Evolutionary conservation across 1,284 basidiomycete genomes (phyloP).

Genomic region (Fomitopsis betulina): DNA sequence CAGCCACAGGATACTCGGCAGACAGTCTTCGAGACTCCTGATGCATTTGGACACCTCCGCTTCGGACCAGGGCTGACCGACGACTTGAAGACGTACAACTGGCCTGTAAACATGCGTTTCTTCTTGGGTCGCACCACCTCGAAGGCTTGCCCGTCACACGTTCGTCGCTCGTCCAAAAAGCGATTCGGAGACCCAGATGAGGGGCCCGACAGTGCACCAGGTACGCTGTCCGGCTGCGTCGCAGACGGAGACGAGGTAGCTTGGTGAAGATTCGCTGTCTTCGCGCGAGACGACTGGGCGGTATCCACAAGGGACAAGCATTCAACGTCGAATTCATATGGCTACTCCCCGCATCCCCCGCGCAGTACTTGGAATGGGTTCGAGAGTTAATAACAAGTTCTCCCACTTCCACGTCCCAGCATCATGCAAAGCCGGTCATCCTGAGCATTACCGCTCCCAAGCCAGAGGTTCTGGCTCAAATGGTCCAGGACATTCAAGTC

Average conservation of each 20-base stretch:
- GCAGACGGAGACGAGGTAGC: neutral
- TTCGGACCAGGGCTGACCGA: neutral
- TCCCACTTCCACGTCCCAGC: slow-evolving; percentile 8
- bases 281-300: slow-evolving; percentile 39
- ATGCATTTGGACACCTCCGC: neutral
- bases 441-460: slow-evolving; percentile 68
- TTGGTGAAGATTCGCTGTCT: neutral
- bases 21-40: no score
- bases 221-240: neutral
- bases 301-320: slow-evolving; percentile 44
- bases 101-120: neutral
- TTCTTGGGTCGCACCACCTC: neutral
- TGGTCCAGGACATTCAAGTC: slow-evolving; percentile 54
- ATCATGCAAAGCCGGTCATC: slow-evolving; percentile 60
- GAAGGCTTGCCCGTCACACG: slow-evolving; percentile 10
- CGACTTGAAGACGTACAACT: slow-evolving; percentile 12
- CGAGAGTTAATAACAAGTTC: slow-evolving; percentile 40
- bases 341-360: slow-evolving; percentile 70
- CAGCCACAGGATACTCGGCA: no score
- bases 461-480: slow-evolving; percentile 41
- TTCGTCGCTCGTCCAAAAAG: slow-evolving; percentile 14
- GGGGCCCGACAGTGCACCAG: slow-evolving; percentile 4
- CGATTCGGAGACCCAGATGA: slow-evolving; percentile 14
- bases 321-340: slow-evolving; percentile 73
- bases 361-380: slow-evolving; percentile 60